Conservation (phyloP, 1,284 basidiomycete genomes). For the Ganoderma multipileum region DNA sequence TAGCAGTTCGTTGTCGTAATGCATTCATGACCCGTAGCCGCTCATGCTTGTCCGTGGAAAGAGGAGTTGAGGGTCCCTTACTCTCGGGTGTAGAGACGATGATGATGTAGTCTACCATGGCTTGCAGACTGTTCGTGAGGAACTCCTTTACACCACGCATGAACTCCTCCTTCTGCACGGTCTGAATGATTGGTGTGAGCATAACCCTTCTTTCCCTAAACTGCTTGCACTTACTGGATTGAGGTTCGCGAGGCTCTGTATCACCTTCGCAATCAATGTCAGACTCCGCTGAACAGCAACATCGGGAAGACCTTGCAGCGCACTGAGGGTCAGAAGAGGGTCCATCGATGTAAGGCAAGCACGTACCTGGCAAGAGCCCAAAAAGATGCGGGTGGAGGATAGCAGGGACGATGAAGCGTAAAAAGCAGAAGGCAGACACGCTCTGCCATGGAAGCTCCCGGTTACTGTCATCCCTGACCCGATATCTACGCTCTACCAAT, state of each 20-base stretch:
- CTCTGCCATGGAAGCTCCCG: constrained; percentile 76
- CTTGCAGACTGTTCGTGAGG: constrained; percentile 59
- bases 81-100: constrained; percentile 66
- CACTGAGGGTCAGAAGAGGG: not conserved
- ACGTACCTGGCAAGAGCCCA: constrained; percentile 72
- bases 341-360: not conserved
- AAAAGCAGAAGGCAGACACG: constrained; percentile 85
- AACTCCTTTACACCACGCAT: constrained; percentile 77
- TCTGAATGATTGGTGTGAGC: constrained; percentile 43
- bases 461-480: constrained; percentile 49
- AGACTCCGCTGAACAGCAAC: constrained; percentile 73
- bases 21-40: constrained; percentile 60
- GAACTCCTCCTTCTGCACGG: constrained; percentile 72
- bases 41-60: constrained; percentile 53
- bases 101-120: constrained; percentile 79
- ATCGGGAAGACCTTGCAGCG: constrained; percentile 63
- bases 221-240: constrained; percentile 60
- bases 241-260: constrained; percentile 82
- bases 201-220: not conserved
- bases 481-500: constrained; percentile 72
- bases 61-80: constrained; percentile 36
- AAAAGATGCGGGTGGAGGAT: constrained; percentile 82
- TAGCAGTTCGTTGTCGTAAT: constrained; percentile 58
- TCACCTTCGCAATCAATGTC: constrained; percentile 79
- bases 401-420: constrained; percentile 84